Percentiles rank a stretch among this genome's conserved stretches.
These are phyloP conservation scores for Huntiella abstrusa DNA, from an alignment of 2,329 filamentous ascomycete species.

Conservation along the genomic window DNA sequence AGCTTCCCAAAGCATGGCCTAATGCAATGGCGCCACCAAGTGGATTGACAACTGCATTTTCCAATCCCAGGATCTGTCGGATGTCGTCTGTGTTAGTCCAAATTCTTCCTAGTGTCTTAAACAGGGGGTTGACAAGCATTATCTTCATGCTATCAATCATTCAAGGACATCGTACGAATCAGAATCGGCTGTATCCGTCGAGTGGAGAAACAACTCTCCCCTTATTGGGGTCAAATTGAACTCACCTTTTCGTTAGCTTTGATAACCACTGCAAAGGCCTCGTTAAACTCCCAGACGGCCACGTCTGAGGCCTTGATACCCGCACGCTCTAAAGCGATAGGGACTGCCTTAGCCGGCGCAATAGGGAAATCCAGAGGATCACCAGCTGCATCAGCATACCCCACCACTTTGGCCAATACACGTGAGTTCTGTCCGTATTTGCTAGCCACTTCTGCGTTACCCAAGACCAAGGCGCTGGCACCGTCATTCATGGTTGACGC, in stretches of 20 bases:
- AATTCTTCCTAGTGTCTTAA: not conserved
- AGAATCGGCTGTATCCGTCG: too few relatives aligned
- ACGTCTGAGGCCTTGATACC: slow-evolving; percentile 86
- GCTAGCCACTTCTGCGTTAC: slow-evolving; percentile 60
- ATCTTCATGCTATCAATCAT: too few relatives aligned
- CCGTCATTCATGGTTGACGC: slow-evolving; percentile 90
- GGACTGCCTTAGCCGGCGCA: slow-evolving; percentile 80
- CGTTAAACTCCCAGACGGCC: slow-evolving; percentile 94
- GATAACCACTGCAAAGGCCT: slow-evolving; percentile 90
- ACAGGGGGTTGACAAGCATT: too few relatives aligned
- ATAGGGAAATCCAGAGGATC: slow-evolving; percentile 89
- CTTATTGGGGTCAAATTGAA: not conserved
- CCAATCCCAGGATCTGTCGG: slow-evolving; percentile 54
- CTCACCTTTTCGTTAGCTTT: slow-evolving; percentile 75
- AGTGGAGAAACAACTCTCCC: too few relatives aligned
- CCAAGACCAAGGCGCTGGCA: slow-evolving; percentile 73
- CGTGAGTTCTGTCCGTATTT: slow-evolving; percentile 60
- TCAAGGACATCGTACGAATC: too few relatives aligned
- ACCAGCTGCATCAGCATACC: slow-evolving; percentile 74
- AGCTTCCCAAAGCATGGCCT: slow-evolving; percentile 84
- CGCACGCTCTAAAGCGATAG: slow-evolving; percentile 70
- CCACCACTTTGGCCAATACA: slow-evolving; percentile 71
- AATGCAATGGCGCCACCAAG: slow-evolving; percentile 82
- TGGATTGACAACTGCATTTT: slow-evolving; percentile 65
- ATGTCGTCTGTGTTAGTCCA: not conserved